Evolutionary conservation across 2,329 filamentous ascomycete species (phyloP), one percentile per base, ranked within the genome.

Genomic region (Pseudomassariella vexata): DNA sequence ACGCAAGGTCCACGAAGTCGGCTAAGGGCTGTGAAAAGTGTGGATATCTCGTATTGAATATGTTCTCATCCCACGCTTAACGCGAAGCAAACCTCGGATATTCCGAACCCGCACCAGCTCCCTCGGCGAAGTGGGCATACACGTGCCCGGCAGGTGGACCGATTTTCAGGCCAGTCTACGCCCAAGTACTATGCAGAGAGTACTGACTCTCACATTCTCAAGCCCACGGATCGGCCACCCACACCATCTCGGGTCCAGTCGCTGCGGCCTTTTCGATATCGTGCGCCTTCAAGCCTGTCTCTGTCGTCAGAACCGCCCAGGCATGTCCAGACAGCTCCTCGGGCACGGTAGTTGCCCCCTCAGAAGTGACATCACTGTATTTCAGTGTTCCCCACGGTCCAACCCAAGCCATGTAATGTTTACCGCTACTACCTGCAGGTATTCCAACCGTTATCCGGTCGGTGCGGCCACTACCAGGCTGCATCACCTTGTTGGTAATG

Each of bases 161-260:
- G n/a, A n/a, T n/a, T n/a, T n/a, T n/a, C n/a, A n/a, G n/a, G n/a
- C n/a, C n/a, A n/a, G n/a, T n/a, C n/a, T n/a, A n/a, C n/a, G n/a
- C n/a, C n/a, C n/a, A n/a, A n/a, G n/a, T n/a, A n/a, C n/a, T n/a
- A n/a, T n/a, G n/a, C n/a, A n/a, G n/a, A n/a, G n/a, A n/a, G n/a
- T n/a, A n/a, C n/a, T n/a, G n/a, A n/a, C n/a, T n/a, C n/a, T n/a
- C n/a, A n/a, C n/a, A n/a, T n/a, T n/a, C n/a, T n/a, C n/a, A n/a
- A 26, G 8, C 24, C 24, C 24, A 26, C 10, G 24, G 12, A 14
- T 26, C 24, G 12, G 12, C 12, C 10, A 56, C 41, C 59, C 59
- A 61, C 6, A 61, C 30, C 40, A 56, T 47, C 40, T 54, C 51
- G 4, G 57, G 57, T 1, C 56, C 58, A 4, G 57, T 53, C 23